phyloP scores from a whole-genome alignment of 1,139 yeast species.

The Pichia norvegensis region DNA sequence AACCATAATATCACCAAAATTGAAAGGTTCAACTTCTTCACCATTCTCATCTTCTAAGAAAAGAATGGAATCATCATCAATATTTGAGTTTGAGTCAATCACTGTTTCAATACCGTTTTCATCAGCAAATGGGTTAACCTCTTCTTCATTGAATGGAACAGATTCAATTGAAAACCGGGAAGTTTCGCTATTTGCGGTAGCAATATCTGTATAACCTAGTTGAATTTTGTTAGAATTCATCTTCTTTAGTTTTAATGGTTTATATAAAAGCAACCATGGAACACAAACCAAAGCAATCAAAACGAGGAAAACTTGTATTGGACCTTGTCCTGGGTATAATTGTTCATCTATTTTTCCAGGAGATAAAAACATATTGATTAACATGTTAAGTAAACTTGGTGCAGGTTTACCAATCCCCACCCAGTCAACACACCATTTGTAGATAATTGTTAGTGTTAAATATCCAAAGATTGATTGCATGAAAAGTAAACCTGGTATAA shows the following conservation, averaged over 20 bases:
- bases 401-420: constrained; percentile 63
- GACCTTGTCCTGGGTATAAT: constrained; percentile 76
- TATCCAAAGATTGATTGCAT: constrained; percentile 97
- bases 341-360: constrained; percentile 86
- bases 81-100: not conserved
- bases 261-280: constrained; percentile 85
- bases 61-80: not conserved
- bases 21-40: constrained; percentile 44
- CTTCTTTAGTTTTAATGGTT: constrained; percentile 68
- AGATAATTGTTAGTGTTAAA: constrained; percentile 70
- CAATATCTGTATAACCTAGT: constrained; percentile 15
- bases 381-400: constrained; percentile 90
- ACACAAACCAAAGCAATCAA: constrained; percentile 79
- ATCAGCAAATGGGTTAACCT: constrained; percentile 35
- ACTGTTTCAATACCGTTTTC: not conserved
- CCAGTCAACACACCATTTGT: constrained; percentile 97
- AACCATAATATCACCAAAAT: constrained; percentile 88
- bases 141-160: constrained; percentile 37
- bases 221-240: constrained; percentile 25
- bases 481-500: constrained; percentile 86
- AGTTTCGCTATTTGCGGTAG: constrained; percentile 52
- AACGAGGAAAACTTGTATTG: constrained; percentile 67
- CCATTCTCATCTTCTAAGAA: constrained; percentile 32
- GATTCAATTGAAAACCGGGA: constrained; percentile 52
- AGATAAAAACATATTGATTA: constrained; percentile 88